Base-by-base conservation (phyloP, 1,284 basidiomycete genomes). In the Caloboletus firmus region DNA sequence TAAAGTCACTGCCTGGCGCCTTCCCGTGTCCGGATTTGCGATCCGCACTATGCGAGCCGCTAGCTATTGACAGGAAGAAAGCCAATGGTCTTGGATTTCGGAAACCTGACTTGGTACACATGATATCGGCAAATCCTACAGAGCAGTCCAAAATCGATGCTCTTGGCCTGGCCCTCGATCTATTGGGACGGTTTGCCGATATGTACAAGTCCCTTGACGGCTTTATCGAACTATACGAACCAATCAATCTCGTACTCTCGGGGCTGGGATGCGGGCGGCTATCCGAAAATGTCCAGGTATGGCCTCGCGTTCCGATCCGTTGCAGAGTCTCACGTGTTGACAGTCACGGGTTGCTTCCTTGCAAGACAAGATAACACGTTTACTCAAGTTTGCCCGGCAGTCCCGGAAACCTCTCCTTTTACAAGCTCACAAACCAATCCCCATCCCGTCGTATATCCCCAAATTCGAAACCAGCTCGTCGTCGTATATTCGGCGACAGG, bases 381-480 rank as follows among this genome's bases (percentile, higher is more conserved):
- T 93, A 49, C 76, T 97, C 55, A 87, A 85, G 60, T 89, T 95
- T 65, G 78, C 93, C 0, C 74, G 71, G 5, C 81, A 87, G 66
- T 78, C 83, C 1, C 89, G 96, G 35, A 81, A 78, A 50, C 93
- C 95, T 0, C 84, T 99, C 36, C 78, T 79, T 12, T 79, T 99
- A 30, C 97, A 99, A 76, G 82, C 90, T 3, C 97, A 99, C 79
- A 97, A 96, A 69, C 93, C 95, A 3, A 95, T 99, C 49, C 93
- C 97, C 8, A 97, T 99, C 63, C 84, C 93, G 5, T 85, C 93
- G 1, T 95, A 93, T 69, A 81, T 94, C 26, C 97, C 97, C 67
- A 95, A 95, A 70, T 99, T 99, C 73, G 95, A 97, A 67, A 79
- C 83, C 40, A 82, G 85, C 37, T 89, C 85, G 42, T 93, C 92